Percentiles rank a stretch among this genome's conserved stretches.
Conservation (phyloP, 1,284 basidiomycete genomes). For the Rhodotorula sp. region DNA sequence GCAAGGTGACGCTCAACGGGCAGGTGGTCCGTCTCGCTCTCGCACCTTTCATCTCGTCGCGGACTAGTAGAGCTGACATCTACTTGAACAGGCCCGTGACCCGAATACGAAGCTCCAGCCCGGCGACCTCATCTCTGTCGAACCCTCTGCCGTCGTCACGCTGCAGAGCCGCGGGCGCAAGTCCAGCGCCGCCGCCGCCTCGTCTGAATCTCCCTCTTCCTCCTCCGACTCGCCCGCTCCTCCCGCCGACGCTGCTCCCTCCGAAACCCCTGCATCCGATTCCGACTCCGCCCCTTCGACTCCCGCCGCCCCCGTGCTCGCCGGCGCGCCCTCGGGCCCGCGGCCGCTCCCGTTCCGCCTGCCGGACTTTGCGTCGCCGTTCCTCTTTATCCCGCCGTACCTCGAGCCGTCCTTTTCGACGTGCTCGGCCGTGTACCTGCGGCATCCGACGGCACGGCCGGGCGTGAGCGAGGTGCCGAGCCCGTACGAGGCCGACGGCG, state of each 20-base stretch:
- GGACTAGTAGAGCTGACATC: not conserved
- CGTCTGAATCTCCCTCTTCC: slow-evolving; percentile 27
- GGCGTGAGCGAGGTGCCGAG: slow-evolving; percentile 88
- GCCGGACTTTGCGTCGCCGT: slow-evolving; percentile 83
- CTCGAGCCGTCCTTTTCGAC: slow-evolving; percentile 87
- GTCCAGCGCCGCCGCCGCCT: slow-evolving; percentile 16
- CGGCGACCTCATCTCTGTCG: slow-evolving; percentile 89
- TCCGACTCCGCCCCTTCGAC: slow-evolving; percentile 22
- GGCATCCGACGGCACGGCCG: slow-evolving; percentile 92
- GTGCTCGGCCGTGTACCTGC: slow-evolving; percentile 90
- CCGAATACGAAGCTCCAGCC: slow-evolving; percentile 89
- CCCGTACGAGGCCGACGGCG: slow-evolving; percentile 89
- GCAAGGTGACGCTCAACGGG: slow-evolving; percentile 87
- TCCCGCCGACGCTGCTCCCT: slow-evolving; percentile 27
- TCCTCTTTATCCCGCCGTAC: slow-evolving; percentile 93
- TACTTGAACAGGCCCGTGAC: slow-evolving; percentile 65
- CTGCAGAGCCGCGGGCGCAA: slow-evolving; percentile 13
- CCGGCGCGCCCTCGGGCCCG: slow-evolving; percentile 31
- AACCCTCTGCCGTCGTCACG: slow-evolving; percentile 68
- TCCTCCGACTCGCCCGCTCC: slow-evolving; percentile 22
- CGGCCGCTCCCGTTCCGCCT: slow-evolving; percentile 64
- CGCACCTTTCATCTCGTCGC: not conserved
- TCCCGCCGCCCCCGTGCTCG: not conserved
- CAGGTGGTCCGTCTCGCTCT: slow-evolving; percentile 64
- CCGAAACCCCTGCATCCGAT: not conserved